phyloP scores from a whole-genome alignment of 495 filamentous ascomycete species.

The Articulospora tetracladia region DNA sequence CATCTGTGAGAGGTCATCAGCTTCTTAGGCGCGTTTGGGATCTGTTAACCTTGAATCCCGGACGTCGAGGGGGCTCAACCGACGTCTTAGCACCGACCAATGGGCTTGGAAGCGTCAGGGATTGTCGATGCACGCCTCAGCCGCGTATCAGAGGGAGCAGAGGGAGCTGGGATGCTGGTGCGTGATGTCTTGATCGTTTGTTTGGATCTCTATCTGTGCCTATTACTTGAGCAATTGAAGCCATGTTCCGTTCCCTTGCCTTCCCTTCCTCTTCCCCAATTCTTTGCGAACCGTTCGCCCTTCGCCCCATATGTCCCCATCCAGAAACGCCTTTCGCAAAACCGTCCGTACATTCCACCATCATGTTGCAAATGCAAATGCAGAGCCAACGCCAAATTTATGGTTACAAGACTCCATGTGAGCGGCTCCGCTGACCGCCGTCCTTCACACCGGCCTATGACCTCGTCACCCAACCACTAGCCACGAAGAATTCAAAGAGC shows the following conservation, averaged over 20 bases:
- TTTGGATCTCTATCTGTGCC: background rate
- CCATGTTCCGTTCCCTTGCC: background rate
- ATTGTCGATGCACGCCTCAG: too few species aligned
- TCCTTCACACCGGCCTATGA: slow-evolving; percentile 29
- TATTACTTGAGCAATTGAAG: too few species aligned
- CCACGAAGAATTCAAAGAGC: slow-evolving; percentile 92
- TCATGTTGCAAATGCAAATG: background rate
- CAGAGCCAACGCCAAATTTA: background rate
- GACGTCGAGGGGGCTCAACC: background rate
- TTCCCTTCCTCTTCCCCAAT: background rate
- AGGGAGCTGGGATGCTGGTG: background rate
- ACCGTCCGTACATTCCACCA: background rate
- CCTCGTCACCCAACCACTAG: slow-evolving; percentile 88
- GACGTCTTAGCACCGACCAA: background rate
- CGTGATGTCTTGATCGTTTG: too few species aligned
- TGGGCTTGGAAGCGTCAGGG: too few species aligned
- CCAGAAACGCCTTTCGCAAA: background rate
- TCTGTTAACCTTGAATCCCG: background rate
- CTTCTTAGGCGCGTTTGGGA: background rate
- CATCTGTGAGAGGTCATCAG: background rate
- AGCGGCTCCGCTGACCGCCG: background rate
- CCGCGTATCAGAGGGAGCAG: too few species aligned
- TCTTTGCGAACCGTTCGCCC: background rate
- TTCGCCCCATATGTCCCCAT: background rate
- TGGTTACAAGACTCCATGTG: background rate